Conservation (phyloP, 78 protist genomes). For the Isochrysis galbana region DNA sequence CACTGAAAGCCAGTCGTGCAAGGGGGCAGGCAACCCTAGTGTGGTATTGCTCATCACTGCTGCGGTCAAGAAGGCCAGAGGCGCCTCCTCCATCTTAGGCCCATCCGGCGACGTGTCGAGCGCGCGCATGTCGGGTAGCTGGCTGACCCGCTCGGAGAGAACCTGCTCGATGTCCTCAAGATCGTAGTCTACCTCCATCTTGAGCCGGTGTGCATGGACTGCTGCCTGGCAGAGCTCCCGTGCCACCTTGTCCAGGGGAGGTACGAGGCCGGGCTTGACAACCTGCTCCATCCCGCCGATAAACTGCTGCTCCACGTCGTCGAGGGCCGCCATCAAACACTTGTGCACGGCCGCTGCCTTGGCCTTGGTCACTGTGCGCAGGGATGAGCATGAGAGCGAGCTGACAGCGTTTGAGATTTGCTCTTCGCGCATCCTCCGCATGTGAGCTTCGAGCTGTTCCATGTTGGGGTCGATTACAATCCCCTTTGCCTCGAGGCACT, state of each 20-base stretch:
- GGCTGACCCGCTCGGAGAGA: background rate
- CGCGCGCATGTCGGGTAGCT: background rate
- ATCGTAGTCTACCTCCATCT: background rate
- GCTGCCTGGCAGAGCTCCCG: background rate
- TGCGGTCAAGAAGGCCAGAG: background rate
- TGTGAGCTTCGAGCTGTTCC: background rate
- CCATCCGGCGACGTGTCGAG: background rate
- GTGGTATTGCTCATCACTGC: background rate
- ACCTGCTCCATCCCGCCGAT: background rate
- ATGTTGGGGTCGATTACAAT: constrained; percentile 14
- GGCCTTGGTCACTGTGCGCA: background rate
- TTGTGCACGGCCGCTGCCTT: background rate
- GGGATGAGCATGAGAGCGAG: background rate
- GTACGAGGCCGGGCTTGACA: background rate
- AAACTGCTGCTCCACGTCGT: constrained; percentile 25
- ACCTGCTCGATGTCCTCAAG: background rate
- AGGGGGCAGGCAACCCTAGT: background rate
- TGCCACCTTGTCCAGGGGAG: no score
- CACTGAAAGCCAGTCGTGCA: background rate
- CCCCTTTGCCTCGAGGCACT: background rate
- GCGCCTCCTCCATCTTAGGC: background rate
- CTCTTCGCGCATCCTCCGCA: background rate
- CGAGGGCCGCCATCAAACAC: background rate
- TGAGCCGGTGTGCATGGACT: background rate
- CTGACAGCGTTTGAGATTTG: background rate